These are phyloP conservation scores for Rubroboletus satanas DNA, from an alignment of 768 basidiomycete species.

Conservation along the genomic window DNA sequence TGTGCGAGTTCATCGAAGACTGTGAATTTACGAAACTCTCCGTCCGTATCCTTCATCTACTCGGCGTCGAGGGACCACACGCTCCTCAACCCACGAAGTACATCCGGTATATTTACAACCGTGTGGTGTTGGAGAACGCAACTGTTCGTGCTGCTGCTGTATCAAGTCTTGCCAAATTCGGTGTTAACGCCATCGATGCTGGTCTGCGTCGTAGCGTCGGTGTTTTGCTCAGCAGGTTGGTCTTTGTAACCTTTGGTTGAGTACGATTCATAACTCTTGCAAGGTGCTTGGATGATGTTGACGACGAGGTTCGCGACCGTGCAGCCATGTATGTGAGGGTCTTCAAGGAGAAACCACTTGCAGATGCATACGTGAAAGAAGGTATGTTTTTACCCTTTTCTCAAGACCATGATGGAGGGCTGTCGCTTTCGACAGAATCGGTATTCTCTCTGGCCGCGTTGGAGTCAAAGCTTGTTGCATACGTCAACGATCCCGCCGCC, in stretches of 20 bases:
- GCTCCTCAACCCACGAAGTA: slow-evolving; percentile 97
- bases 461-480: slow-evolving; percentile 89
- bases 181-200: slow-evolving; percentile 78
- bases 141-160: slow-evolving; percentile 97
- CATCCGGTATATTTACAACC: slow-evolving; percentile 99
- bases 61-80: slow-evolving; percentile 94
- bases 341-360: slow-evolving; percentile 74
- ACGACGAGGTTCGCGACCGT: slow-evolving; percentile 97
- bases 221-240: slow-evolving; percentile 81
- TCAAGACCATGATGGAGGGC: background rate
- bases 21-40: slow-evolving; percentile 99
- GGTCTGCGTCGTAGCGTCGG: slow-evolving; percentile 80
- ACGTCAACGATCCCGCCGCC: slow-evolving; percentile 80
- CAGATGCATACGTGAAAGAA: slow-evolving; percentile 87
- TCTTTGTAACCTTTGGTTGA: background rate
- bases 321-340: slow-evolving; percentile 91
- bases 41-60: slow-evolving; percentile 90
- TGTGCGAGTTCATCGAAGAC: slow-evolving; percentile 99
- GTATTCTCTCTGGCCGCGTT: slow-evolving; percentile 88
- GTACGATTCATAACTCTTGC: slow-evolving; percentile 2
- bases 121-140: slow-evolving; percentile 96
- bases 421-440: slow-evolving; percentile 59
- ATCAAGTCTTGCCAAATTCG: slow-evolving; percentile 92
- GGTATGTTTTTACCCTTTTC: slow-evolving; percentile 46
- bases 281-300: slow-evolving; percentile 96